phyloP scores from a whole-genome alignment of 768 basidiomycete genomes.

The Lactarius hatsudake region DNA sequence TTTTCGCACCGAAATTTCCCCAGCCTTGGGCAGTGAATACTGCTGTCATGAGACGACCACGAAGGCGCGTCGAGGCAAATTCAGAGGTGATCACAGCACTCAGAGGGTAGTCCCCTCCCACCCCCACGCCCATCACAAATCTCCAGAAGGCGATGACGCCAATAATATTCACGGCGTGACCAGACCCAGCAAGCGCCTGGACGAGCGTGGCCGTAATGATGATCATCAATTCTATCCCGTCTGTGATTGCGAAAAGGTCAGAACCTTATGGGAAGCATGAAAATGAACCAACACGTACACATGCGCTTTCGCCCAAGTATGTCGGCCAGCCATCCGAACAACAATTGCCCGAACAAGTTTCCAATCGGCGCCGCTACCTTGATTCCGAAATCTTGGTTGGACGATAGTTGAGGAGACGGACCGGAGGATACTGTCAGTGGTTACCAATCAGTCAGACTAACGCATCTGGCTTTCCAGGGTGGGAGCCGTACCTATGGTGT shows the following conservation, averaged over 20 bases:
- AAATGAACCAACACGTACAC: conserved; percentile 48
- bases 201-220: conserved; percentile 78
- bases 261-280: neutral
- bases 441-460: neutral
- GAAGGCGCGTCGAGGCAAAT: conserved; percentile 71
- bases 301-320: conserved; percentile 47
- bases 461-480: neutral
- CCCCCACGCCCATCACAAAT: conserved; percentile 78
- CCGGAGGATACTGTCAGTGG: neutral
- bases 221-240: conserved; percentile 74
- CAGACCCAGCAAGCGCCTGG: conserved; percentile 73
- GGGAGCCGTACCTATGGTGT: conserved; percentile 14
- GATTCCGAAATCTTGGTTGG: conserved; percentile 36
- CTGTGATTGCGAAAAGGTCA: conserved; percentile 32
- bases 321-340: conserved; percentile 47
- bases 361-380: conserved; percentile 44
- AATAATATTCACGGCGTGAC: conserved; percentile 65
- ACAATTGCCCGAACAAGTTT: conserved; percentile 41
- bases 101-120: conserved; percentile 87
- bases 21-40: conserved; percentile 89
- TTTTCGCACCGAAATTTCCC: conserved; percentile 68
- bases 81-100: conserved; percentile 86
- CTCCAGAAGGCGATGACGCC: conserved; percentile 81
- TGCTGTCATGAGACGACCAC: conserved; percentile 86
- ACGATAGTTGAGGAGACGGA: neutral